A percentile compares a stretch with the other conserved stretches of the same genome.
phyloP scores from a whole-genome alignment of 495 filamentous ascomycete species.

The Penicillium ochrochloron region DNA sequence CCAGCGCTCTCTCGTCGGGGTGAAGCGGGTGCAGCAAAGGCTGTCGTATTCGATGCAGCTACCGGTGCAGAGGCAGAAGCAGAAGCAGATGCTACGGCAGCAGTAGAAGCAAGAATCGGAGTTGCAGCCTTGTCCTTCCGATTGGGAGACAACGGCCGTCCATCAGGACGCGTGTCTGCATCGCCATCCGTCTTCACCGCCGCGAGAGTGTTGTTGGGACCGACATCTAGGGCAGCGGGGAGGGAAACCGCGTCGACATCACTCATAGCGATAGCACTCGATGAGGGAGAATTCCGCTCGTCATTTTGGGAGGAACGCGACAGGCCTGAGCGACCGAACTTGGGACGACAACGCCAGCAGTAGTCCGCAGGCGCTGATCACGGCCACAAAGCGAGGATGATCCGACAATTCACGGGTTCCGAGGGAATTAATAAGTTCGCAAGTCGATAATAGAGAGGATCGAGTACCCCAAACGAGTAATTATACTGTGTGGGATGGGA shows the following conservation, averaged over 20 bases:
- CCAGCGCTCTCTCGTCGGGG: conserved; percentile 30
- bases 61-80: not conserved
- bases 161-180: conserved; percentile 19
- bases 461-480: not conserved
- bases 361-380: conserved; percentile 45
- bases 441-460: not conserved
- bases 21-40: conserved; percentile 9
- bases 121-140: conserved; percentile 13
- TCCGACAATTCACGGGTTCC: not conserved
- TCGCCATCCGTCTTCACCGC: conserved; percentile 37
- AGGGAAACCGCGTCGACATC: conserved; percentile 53
- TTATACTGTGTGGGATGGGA: not conserved
- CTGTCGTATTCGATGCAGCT: not conserved
- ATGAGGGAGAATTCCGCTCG: conserved; percentile 49
- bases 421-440: not conserved
- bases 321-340: conserved; percentile 33
- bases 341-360: conserved; percentile 46
- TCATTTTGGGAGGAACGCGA: conserved; percentile 55
- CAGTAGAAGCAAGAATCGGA: not conserved
- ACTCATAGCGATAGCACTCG: conserved; percentile 58
- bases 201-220: conserved; percentile 42
- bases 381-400: conserved; percentile 23
- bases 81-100: not conserved
- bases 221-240: conserved; percentile 50
- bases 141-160: conserved; percentile 31